A percentile compares a stretch with the other conserved stretches of the same genome.
Conservation (phyloP, 1,284 basidiomycete genomes). For the Melampsora americana region DNA sequence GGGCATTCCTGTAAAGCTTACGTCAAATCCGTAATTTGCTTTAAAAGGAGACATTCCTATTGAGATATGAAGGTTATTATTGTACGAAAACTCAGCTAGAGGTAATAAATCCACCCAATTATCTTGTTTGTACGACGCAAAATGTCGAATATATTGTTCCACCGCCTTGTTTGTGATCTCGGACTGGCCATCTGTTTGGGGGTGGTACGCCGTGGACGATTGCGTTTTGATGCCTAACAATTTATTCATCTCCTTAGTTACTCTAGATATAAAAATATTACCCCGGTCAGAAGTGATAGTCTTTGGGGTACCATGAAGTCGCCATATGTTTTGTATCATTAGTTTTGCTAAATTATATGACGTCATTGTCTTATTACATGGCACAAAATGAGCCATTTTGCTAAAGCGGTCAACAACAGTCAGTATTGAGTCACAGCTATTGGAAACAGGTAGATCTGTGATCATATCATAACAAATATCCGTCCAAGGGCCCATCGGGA, state of each 20-base stretch:
- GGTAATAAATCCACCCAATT: too few relatives aligned
- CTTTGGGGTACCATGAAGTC: too few relatives aligned
- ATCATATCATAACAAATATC: slow-evolving; percentile 59
- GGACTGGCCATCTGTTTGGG: too few relatives aligned
- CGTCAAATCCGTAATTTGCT: neutral
- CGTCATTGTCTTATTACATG: slow-evolving; percentile 6
- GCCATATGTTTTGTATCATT: too few relatives aligned
- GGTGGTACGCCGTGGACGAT: neutral
- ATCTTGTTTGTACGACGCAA: too few relatives aligned
- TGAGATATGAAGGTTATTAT: too few relatives aligned
- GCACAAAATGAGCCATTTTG: slow-evolving; percentile 23
- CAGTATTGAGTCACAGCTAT: slow-evolving; percentile 41
- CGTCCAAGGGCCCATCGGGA: slow-evolving; percentile 58
- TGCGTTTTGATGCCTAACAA: neutral
- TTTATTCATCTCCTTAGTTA: neutral
- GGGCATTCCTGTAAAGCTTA: neutral
- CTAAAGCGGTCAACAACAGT: slow-evolving; percentile 11
- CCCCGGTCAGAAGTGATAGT: too few relatives aligned
- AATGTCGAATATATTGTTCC: too few relatives aligned
- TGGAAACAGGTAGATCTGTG: slow-evolving; percentile 55
- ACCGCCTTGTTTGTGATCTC: too few relatives aligned
- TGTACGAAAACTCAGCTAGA: too few relatives aligned
- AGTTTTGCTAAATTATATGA: neutral
- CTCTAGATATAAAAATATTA: too few relatives aligned
- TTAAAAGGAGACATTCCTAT: neutral